phyloP scores from a whole-genome alignment of 2,329 filamentous ascomycete genomes.

The Curvularia sp. region DNA sequence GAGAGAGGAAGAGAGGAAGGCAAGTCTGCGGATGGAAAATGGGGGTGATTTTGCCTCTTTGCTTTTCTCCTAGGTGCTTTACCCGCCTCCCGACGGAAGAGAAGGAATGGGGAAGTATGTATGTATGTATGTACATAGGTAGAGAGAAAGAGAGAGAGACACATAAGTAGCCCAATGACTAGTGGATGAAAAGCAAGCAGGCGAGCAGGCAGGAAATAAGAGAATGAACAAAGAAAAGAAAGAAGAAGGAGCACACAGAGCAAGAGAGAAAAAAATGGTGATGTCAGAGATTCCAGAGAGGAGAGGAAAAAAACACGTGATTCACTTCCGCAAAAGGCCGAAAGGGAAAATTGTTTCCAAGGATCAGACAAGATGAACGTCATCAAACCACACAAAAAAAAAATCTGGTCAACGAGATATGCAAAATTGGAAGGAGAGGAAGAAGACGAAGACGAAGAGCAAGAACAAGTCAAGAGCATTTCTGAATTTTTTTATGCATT shows the following conservation, averaged over 20 bases:
- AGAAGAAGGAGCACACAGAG: too few relatives aligned
- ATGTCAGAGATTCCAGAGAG: not conserved
- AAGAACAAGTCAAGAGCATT: not conserved
- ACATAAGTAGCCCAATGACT: too few relatives aligned
- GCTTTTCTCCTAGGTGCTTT: too few relatives aligned
- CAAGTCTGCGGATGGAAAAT: not conserved
- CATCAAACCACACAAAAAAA: too few relatives aligned
- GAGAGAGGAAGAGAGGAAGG: not conserved
- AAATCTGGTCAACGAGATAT: too few relatives aligned
- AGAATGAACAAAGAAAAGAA: not conserved
- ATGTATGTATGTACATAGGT: too few relatives aligned
- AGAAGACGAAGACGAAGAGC: not conserved
- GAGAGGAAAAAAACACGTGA: not conserved
- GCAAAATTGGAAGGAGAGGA: too few relatives aligned
- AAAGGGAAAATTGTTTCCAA: not conserved
- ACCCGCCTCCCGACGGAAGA: too few relatives aligned
- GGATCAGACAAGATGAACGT: not conserved
- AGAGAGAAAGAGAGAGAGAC: not conserved
- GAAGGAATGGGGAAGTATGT: too few relatives aligned
- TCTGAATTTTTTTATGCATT: not conserved
- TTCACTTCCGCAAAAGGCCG: too few relatives aligned
- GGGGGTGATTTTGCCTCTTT: too few relatives aligned
- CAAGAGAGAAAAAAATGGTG: not conserved
- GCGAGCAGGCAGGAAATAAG: not conserved
- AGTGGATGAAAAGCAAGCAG: too few relatives aligned